These are phyloP conservation scores for Exophiala calicioides DNA, from an alignment of 2,329 filamentous ascomycete genomes.

Conservation along the genomic window DNA sequence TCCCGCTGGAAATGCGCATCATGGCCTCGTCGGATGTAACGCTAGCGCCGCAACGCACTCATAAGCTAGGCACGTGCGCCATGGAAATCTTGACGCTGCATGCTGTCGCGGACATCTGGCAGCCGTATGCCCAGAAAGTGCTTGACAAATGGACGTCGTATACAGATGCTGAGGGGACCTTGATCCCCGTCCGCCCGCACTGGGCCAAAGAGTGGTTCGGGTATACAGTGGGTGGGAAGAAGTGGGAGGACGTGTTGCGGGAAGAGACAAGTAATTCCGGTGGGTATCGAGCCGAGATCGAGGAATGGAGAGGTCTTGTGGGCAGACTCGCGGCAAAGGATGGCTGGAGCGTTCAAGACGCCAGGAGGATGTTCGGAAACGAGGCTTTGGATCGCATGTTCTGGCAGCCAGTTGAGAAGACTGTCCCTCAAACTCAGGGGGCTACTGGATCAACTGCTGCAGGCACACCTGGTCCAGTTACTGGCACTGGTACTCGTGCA, in stretches of 20 bases:
- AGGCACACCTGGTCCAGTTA: constrained; percentile 36
- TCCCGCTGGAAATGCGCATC: constrained; percentile 29
- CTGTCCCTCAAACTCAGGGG: too few relatives aligned
- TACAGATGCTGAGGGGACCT: constrained; percentile 8
- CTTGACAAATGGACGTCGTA: constrained; percentile 26
- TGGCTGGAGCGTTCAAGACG: constrained; percentile 18
- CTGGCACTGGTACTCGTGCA: constrained; percentile 25
- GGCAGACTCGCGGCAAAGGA: constrained; percentile 10
- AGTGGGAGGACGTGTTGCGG: constrained; percentile 21
- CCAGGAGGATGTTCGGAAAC: constrained; percentile 21
- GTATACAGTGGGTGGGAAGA: constrained; percentile 14
- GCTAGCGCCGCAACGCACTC: constrained; percentile 24
- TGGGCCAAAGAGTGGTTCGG: constrained; percentile 29
- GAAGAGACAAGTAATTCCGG: constrained; percentile 12
- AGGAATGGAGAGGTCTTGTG: constrained; percentile 20
- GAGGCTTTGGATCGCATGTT: constrained; percentile 28
- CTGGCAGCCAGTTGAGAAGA: too few relatives aligned
- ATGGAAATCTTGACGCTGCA: constrained; percentile 28
- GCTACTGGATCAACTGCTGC: too few relatives aligned
- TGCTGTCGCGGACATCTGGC: constrained; percentile 22
- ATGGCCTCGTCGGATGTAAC: constrained; percentile 26
- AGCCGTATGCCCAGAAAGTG: constrained; percentile 23
- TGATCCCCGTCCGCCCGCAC: constrained; percentile 22
- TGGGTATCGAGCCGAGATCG: constrained; percentile 18
- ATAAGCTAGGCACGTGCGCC: constrained; percentile 21